Evolutionary conservation across 306 rosid genomes (phyloP), one percentile per base, ranked within the genome.

Genomic region (Adenanthera pavonina): DNA sequence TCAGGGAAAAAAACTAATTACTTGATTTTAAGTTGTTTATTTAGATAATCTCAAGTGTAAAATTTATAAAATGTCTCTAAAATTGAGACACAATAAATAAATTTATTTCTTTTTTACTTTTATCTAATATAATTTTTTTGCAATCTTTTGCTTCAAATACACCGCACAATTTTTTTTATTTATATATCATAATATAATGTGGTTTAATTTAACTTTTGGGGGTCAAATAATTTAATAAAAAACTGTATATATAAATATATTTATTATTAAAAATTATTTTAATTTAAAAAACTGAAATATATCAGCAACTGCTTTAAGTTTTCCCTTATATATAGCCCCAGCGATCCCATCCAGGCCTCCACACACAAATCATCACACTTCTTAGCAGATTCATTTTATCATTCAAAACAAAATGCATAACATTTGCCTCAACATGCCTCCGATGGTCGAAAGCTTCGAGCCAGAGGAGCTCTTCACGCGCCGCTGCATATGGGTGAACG

Each of bases 401-500:
- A 2, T 17, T 15, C 3, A 5, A 17, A 15, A 7, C 4, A 85
- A 60, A 68, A 81, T 84, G 88, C 86, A 79, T 6, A 84, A 78
- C 78, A 78, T 81, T 77, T 59, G 82, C 84, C 80, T 81, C 10
- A 86, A 75, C 78, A 86, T 83, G 79, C 89, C 89, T 80, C 87
- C 89, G 70, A 67, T 82, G 88, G 80, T 78, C 46, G 83, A 76
- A 72, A 70, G 60, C 40, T 84, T 82, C 2, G 83, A 86, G 52
- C 86, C 90, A 0, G 88, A 85, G n/a, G 80, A 78, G 41, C 66
- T 88, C 1, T 85, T 93, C 69, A 70, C 88, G 67, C 85, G 81
- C 46, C 82, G 88, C 2, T 89, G 97, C 80, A 84, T 89, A 33
- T 92, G 91, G 94, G 97, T 90, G 33, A 87, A 92, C 53, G 99